Conservation (phyloP, 2,329 filamentous ascomycete genomes). For the Metarhizium guizhouense region DNA sequence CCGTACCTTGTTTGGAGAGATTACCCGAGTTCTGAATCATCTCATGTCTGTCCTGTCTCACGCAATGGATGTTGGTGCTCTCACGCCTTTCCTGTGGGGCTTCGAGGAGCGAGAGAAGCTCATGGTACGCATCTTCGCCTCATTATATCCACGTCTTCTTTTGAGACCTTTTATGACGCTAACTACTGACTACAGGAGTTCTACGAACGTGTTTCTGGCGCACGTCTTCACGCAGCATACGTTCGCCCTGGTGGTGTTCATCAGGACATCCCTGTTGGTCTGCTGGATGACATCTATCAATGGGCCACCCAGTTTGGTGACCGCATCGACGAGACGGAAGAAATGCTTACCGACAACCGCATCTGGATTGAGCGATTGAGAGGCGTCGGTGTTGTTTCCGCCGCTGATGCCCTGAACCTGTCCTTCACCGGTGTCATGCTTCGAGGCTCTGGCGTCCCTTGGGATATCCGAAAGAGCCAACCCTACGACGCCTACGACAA, state of each 20-base stretch:
- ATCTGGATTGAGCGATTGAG: conserved; percentile 96
- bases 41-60: conserved; percentile 96
- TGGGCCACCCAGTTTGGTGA: conserved; percentile 99
- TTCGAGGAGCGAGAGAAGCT: conserved; percentile 99
- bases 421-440: conserved; percentile 98
- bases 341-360: conserved; percentile 97
- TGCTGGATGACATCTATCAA: conserved; percentile 98
- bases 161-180: background rate
- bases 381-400: conserved; percentile 83
- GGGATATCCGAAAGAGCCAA: conserved; percentile 92
- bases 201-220: conserved; percentile 97
- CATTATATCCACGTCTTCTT: background rate
- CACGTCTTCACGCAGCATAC: conserved; percentile 94
- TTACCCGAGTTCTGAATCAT: conserved; percentile 91
- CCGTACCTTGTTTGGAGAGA: conserved; percentile 87
- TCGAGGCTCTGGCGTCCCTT: conserved; percentile 89
- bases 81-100: conserved; percentile 98
- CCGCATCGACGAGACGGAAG: conserved; percentile 96
- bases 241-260: conserved; percentile 93
- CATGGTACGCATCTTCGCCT: conserved; percentile 58
- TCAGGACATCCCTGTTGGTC: conserved; percentile 86
- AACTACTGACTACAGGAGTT: conserved; percentile 64
- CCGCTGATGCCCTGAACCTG: conserved; percentile 91
- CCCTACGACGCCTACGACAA: conserved; percentile 97
- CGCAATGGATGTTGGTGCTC: conserved; percentile 96